Base-by-base conservation (phyloP, 345 rosid species). In the Citrus reticulata region DNA sequence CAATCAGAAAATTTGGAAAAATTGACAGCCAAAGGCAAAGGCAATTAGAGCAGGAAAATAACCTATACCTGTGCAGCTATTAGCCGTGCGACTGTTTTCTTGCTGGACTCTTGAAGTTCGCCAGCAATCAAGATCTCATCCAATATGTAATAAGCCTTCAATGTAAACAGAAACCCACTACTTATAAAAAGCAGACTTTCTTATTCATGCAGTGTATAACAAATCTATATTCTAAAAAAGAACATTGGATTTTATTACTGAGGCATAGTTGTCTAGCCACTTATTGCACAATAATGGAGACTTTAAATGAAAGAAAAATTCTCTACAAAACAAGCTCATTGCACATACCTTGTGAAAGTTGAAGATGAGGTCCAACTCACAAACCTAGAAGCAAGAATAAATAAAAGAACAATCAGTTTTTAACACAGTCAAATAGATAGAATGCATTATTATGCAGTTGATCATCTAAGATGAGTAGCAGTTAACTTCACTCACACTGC, bases 81-180 rank as follows among this genome's bases (percentile, higher is more conserved):
- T 75, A 93, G 81, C 86, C 94, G 87, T 59, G 98, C 97, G 37
- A 93, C 90, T 14, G 94, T 94, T 78, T 96, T 96, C 88, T 96
- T 96, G 90, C 99, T 96, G 0, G 98, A 79, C 84, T 94, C 99
- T 84, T 96, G 99, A 78, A 96, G 97, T 80, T 96, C 98, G 2
- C 98, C 99, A 13, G 98, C 99, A 76, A 94, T 89, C 84, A 96
- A 80, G 29, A 96, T 85, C 87, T 96, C 99, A 81, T 94, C 98
- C 89, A 96, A 80, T 84, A 93, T 86, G 78, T 96, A 93, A 81
- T 94, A 94, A 63, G 98, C 99, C 99, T 94, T 51, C 70, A 42
- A 82, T 35, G 42, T 73, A 32, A 76, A 81, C 40, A 75, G 39
- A 57, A 82, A 40, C 60, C 84, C 67, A 59, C 72, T 68, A 67